These are phyloP conservation scores for Dothistroma pini DNA, from an alignment of 2,329 filamentous ascomycete genomes.

Conservation along the genomic window DNA sequence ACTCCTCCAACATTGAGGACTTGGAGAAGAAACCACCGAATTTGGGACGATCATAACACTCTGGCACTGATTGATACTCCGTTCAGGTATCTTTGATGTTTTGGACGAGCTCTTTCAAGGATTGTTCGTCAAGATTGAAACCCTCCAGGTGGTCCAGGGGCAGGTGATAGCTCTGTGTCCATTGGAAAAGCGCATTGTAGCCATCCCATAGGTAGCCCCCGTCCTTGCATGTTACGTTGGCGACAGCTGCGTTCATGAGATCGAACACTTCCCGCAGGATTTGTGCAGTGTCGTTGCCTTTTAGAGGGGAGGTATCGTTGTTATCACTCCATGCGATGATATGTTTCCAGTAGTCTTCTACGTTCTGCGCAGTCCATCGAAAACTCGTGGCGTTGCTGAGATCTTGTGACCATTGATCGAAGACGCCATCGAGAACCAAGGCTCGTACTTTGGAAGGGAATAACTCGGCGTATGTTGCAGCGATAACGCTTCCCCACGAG, in stretches of 20 bases:
- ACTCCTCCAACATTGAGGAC: too few relatives aligned
- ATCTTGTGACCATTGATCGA: not conserved
- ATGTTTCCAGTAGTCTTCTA: not conserved
- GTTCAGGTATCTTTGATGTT: too few relatives aligned
- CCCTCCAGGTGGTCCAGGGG: too few relatives aligned
- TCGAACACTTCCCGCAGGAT: not conserved
- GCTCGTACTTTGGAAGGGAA: not conserved
- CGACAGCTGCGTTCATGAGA: not conserved
- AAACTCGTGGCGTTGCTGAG: not conserved
- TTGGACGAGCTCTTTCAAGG: too few relatives aligned
- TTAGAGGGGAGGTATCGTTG: not conserved
- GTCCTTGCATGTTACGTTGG: not conserved
- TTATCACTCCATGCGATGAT: not conserved
- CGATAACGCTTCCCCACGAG: not conserved
- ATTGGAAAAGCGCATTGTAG: not conserved
- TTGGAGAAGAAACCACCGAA: too few relatives aligned
- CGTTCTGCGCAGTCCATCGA: not conserved
- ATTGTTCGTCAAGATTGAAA: too few relatives aligned
- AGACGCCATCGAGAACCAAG: not conserved
- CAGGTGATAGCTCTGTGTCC: not conserved
- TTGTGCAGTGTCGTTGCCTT: not conserved
- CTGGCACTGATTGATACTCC: too few relatives aligned
- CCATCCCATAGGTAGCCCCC: not conserved
- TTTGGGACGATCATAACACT: too few relatives aligned
- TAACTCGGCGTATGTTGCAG: not conserved